Base-by-base conservation (phyloP, 2,329 filamentous ascomycete species). In the Apiospora hydei region DNA sequence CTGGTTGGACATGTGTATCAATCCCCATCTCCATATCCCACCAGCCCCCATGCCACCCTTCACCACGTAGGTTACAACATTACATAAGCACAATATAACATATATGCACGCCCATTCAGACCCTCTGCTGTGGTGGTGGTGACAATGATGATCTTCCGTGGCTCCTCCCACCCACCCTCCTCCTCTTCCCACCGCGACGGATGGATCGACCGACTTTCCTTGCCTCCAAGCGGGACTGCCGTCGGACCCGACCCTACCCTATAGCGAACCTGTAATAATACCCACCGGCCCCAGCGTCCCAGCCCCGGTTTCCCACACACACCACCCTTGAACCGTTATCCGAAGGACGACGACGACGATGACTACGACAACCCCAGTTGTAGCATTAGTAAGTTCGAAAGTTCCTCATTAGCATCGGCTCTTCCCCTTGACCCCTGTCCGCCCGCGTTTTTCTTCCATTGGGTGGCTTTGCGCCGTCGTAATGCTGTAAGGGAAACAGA, bases 141-240 rank as follows among this genome's bases (percentile, higher is more conserved):
- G 24, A 16, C n/a, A 30, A 51, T 51, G 47, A 51, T 51, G 8
- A 34, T 61, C 53, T 30, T 34, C 13, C 41, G 41, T 13, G 41
- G 18, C 26, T 26, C 53, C 26, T 34, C 26, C 51, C 26, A 30
- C 26, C 47, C 21, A n/a, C 24, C 47, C 21, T 21, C 24, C 47
- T 24, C 47, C 47, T 51, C 47, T 51, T n/a, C 21, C 53, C 57
- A 34, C 21, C 21, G 21, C 30, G 21, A 61, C 53, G 44, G 44
- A 18, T 46, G 34, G 57, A 64, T 64, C 57, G 57, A 41, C 57
- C 57, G 57, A 41, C 53, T 64, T 64, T 41, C 34, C 57, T 64
- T 64, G 53, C 34, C 21, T 41, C 57, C 57, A 64, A 64, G 57
- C 34, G 57, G 57, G 34, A 64, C 57, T 30, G 8, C 10, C 16